phyloP scores from a whole-genome alignment of 148 eudicot species.

The Cornus controversa region DNA sequence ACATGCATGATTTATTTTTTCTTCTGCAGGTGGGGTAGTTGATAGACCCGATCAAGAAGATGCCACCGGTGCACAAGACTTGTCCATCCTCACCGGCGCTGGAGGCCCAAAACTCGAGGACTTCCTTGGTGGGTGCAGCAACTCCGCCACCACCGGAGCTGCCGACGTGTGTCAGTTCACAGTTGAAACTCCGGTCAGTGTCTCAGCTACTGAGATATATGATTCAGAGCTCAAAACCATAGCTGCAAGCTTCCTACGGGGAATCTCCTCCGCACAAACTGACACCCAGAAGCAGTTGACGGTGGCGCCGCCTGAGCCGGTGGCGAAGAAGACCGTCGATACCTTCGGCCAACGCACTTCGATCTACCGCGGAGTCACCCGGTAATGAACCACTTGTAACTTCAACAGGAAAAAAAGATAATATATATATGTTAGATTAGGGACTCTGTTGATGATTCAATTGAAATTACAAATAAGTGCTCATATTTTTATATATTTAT shows the following conservation, averaged over 20 bases:
- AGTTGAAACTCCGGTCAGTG: slow-evolving; percentile 6
- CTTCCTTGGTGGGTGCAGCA: slow-evolving; percentile 33
- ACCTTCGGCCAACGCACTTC: slow-evolving; percentile 57
- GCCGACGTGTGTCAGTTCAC: slow-evolving; percentile 18
- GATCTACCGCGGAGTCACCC: slow-evolving; percentile 55
- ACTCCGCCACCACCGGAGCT: slow-evolving; percentile 1
- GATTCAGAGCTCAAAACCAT: slow-evolving; percentile 37
- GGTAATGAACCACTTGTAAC: slow-evolving; percentile 12
- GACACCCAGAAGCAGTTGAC: slow-evolving; percentile 26
- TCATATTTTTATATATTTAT: background rate
- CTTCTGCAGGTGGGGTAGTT: slow-evolving; percentile 2
- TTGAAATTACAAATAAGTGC: background rate
- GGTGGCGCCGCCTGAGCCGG: slow-evolving; percentile 28
- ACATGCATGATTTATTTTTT: background rate
- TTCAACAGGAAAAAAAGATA: no score
- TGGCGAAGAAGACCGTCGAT: slow-evolving; percentile 39
- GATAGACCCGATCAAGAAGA: slow-evolving; percentile 18
- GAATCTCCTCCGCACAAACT: slow-evolving; percentile 15
- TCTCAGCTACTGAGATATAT: slow-evolving; percentile 9
- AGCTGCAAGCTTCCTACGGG: slow-evolving; percentile 40
- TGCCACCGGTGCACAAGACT: slow-evolving; percentile 17
- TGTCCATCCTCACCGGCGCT: slow-evolving; percentile 13
- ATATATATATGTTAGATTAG: no score
- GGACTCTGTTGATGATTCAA: background rate
- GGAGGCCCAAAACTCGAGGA: slow-evolving; percentile 48